Evolutionary conservation across 2,329 filamentous ascomycete species (phyloP), one percentile per base, ranked within the genome.

Genomic region (Curvularia lunata): DNA sequence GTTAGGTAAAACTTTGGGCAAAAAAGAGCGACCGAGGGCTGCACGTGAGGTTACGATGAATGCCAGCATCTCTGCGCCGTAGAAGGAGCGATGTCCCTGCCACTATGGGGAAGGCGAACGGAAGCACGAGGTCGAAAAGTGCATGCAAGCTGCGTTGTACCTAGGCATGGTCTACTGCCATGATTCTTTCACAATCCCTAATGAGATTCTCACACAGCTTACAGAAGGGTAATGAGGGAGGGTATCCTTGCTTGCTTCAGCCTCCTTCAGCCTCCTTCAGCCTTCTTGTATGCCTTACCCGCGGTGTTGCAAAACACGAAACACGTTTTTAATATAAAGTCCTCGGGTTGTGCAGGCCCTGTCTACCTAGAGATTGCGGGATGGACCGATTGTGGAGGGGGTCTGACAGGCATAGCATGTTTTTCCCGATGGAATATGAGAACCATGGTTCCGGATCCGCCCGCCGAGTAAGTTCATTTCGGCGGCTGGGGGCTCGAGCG

Each of bases 241-340:
- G 25, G 27, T 30, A 30, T 30, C 27, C 6, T 9, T 30, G 27
- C 30, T 16, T 32, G 30, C 30, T 32, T 32, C 30, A 16, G 30
- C 8, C 61, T 62, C 50, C 52, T 23, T 21, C n/a, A n/a, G 27
- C 30, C 5, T 32, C 10, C 30, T 32, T 32, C 30, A 16, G 30
- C 8, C 61, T 62, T 52, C 52, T 23, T 21, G 58, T 62, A 50
- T 53, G 61, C 53, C 56, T 59, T 50, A 41, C 47, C 40, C 23
- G 50, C 50, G 46, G 40, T 42, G 21, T 32, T 6, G 6, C 4
- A n/a, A 37, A 37, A 37, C 18, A 58, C 45, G 48, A 45, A 25
- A 19, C 28, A 30, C 30, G 10, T 32, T 13, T 32, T 16, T 32
- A 18, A 43, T 19, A 9, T 38, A 30, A 30, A 30, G 38, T 45